A percentile compares a stretch with the other conserved stretches of the same genome.
phyloP scores from a whole-genome alignment of 1,284 basidiomycete genomes.

The Ceratobasidium sp. region DNA sequence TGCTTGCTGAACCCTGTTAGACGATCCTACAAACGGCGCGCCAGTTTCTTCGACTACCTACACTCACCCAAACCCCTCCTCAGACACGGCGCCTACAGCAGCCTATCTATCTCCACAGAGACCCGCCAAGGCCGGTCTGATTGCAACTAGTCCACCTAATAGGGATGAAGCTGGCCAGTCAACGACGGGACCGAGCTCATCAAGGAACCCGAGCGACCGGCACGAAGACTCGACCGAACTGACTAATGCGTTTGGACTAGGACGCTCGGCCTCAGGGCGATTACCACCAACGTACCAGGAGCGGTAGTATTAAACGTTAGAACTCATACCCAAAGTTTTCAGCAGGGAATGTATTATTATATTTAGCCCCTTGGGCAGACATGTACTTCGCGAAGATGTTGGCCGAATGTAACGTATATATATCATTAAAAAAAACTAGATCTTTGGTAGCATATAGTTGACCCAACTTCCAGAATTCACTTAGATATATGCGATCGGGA shows the following conservation, averaged over 20 bases:
- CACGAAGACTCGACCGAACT: conserved; percentile 36
- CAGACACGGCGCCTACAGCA: not conserved
- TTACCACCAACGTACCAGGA: conserved; percentile 27
- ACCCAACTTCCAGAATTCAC: too few relatives aligned
- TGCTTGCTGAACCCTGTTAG: not conserved
- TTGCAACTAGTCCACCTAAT: conserved; percentile 8
- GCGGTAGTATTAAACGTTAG: not conserved
- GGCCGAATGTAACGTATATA: not conserved
- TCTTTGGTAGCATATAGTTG: not conserved
- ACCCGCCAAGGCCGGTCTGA: conserved; percentile 7
- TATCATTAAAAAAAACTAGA: not conserved
- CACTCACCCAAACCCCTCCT: not conserved
- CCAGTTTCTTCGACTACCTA: not conserved
- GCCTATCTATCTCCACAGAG: not conserved
- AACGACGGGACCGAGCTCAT: not conserved
- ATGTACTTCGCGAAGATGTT: too few relatives aligned
- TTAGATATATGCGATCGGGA: too few relatives aligned
- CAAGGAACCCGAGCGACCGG: not conserved
- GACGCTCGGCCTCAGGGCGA: conserved; percentile 26
- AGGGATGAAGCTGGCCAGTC: conserved; percentile 7
- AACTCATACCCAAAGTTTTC: too few relatives aligned
- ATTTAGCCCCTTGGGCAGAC: too few relatives aligned
- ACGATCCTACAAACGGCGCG: not conserved
- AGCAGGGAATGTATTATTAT: too few relatives aligned
- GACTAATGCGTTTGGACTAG: conserved; percentile 15